A percentile compares a stretch with the other conserved stretches of the same genome.
Evolutionary conservation across 768 basidiomycete species (phyloP).

Genomic region (Pisolithus albus): DNA sequence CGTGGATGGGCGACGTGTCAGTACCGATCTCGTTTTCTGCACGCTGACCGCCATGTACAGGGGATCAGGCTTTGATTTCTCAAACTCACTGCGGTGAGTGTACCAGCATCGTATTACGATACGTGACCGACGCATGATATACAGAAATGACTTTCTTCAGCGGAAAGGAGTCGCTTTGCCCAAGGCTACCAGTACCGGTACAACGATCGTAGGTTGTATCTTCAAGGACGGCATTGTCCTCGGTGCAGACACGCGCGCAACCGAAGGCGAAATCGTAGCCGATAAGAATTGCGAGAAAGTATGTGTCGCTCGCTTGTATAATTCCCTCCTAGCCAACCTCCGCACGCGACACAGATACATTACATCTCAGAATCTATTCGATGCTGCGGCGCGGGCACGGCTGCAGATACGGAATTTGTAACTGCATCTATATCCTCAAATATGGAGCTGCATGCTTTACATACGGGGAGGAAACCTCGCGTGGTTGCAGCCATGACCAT

Average conservation of each 20-base stretch:
- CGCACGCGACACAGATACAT: slow-evolving; percentile 64
- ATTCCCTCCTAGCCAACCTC: not conserved
- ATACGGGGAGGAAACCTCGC: slow-evolving; percentile 84
- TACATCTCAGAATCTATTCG: slow-evolving; percentile 92
- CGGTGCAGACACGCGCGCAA: slow-evolving; percentile 95
- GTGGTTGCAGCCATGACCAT: slow-evolving; percentile 99
- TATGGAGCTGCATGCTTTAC: slow-evolving; percentile 87
- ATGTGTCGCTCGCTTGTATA: slow-evolving; percentile 9
- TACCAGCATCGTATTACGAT: not conserved
- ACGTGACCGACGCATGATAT: not conserved
- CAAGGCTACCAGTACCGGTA: slow-evolving; percentile 88
- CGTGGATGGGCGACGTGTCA: not conserved
- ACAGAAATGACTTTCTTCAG: slow-evolving; percentile 66
- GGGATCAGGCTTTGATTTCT: slow-evolving; percentile 67
- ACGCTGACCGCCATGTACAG: slow-evolving; percentile 44
- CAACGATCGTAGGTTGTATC: slow-evolving; percentile 95
- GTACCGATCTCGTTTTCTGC: not conserved
- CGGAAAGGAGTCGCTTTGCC: slow-evolving; percentile 69
- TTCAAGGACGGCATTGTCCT: slow-evolving; percentile 90
- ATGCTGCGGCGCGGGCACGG: slow-evolving; percentile 98
- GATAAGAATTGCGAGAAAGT: slow-evolving; percentile 99
- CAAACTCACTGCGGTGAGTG: slow-evolving; percentile 61
- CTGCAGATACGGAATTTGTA: slow-evolving; percentile 95
- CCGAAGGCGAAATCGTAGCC: slow-evolving; percentile 88
- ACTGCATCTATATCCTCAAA: slow-evolving; percentile 95